Conservation (phyloP, 345 rosid genomes). For the Populus ilicifolia region DNA sequence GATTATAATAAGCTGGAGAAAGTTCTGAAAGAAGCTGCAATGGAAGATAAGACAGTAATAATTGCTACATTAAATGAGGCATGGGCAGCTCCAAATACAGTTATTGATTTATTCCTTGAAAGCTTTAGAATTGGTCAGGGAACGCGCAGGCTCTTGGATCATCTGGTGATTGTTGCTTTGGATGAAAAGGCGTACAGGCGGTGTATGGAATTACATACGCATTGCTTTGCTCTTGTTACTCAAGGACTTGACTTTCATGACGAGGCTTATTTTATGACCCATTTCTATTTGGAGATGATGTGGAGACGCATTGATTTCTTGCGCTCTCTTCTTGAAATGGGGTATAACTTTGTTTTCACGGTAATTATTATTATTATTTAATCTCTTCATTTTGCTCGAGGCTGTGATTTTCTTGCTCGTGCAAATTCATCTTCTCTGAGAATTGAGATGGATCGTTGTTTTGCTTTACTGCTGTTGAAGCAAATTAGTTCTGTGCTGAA, state of each 20-base stretch:
- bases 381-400: not conserved
- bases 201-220: conserved; percentile 51
- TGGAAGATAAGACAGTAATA: conserved; percentile 56
- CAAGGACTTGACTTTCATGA: conserved; percentile 58
- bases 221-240: conserved; percentile 68
- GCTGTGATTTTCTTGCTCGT: not conserved
- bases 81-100: conserved; percentile 66
- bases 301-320: conserved; percentile 87
- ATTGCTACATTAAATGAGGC: conserved; percentile 80
- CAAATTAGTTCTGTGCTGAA: not conserved
- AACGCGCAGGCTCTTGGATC: conserved; percentile 57
- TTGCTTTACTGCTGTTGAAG: not conserved
- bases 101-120: conserved; percentile 68
- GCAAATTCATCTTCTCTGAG: too few species aligned
- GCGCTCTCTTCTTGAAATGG: conserved; percentile 71
- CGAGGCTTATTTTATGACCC: conserved; percentile 85
- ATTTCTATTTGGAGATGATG: conserved; percentile 79
- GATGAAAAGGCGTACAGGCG: conserved; percentile 63
- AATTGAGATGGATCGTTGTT: too few species aligned
- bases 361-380: conserved; percentile 32
- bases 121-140: conserved; percentile 66
- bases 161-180: conserved; percentile 69
- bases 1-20: conserved; percentile 42
- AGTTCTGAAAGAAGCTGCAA: conserved; percentile 58
- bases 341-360: conserved; percentile 83